Conservation (phyloP, 169 alveolate species). For the Plasmodium malariae region DNA sequence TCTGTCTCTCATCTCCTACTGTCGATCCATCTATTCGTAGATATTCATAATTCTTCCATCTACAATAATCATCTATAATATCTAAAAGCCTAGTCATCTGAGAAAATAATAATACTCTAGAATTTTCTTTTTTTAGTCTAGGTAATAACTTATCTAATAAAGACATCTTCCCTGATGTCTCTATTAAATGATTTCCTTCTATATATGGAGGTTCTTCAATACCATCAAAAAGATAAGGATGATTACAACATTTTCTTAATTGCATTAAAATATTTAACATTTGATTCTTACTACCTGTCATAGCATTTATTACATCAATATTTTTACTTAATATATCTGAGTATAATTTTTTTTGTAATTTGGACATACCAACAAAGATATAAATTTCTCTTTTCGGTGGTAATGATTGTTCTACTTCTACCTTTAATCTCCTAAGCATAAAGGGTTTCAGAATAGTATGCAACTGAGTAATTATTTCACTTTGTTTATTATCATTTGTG, state of each 20-base stretch:
- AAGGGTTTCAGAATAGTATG: constrained; percentile 98
- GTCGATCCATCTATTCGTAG: constrained; percentile 99
- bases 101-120: constrained; percentile 93
- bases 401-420: constrained; percentile 97
- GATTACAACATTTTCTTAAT: constrained; percentile 98
- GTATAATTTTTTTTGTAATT: constrained; percentile 94
- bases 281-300: constrained; percentile 84
- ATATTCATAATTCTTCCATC: constrained; percentile 92
- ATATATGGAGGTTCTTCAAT: constrained; percentile 92
- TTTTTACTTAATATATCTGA: constrained; percentile 91
- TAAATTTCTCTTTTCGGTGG: constrained; percentile 96
- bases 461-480: constrained; percentile 90
- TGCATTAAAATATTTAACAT: constrained; percentile 98
- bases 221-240: constrained; percentile 95
- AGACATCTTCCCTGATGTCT: constrained; percentile 93
- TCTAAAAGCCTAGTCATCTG: constrained; percentile 96
- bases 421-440: constrained; percentile 97
- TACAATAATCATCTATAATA: constrained; percentile 95
- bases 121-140: constrained; percentile 83
- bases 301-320: constrained; percentile 84
- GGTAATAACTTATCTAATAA: constrained; percentile 91
- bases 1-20: constrained; percentile 95
- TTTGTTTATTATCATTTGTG: constrained; percentile 79
- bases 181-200: constrained; percentile 93
- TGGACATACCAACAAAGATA: constrained; percentile 93